These are phyloP conservation scores for Thielaviopsis ethacetica DNA, from an alignment of 2,329 filamentous ascomycete species.

Conservation along the genomic window DNA sequence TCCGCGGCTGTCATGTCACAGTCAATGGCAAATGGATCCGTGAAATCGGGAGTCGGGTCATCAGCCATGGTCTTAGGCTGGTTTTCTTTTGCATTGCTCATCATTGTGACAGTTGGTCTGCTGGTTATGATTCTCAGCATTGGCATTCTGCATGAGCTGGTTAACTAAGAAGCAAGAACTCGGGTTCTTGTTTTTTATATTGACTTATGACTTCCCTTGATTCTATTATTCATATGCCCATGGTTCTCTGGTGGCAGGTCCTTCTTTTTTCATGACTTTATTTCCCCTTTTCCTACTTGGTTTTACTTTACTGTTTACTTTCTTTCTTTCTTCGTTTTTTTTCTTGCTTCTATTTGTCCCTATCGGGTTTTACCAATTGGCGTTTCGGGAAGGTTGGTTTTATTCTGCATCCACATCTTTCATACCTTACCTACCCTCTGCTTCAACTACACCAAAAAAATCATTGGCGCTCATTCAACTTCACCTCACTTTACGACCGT, in stretches of 20 bases:
- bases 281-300: neutral
- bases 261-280: neutral
- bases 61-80: constrained; percentile 94
- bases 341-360: neutral
- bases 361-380: neutral
- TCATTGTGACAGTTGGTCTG: constrained; percentile 88
- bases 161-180: constrained; percentile 12
- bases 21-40: constrained; percentile 79
- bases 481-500: too few relatives aligned
- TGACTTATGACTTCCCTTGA: neutral
- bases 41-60: constrained; percentile 76
- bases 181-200: neutral
- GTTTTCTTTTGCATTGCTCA: constrained; percentile 88
- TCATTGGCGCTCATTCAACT: neutral
- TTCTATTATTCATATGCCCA: neutral
- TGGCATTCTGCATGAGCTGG: constrained; percentile 52
- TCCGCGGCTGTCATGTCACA: constrained; percentile 86
- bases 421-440: constrained; percentile 3
- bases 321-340: neutral
- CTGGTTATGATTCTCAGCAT: constrained; percentile 96
- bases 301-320: neutral
- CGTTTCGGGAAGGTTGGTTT: constrained; percentile 4
- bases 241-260: too few relatives aligned
- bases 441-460: neutral
- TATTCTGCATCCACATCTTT: constrained; percentile 1